Evolutionary conservation across 805 yeast genomes (phyloP).

Genomic region (Teunomyces cretensis): DNA sequence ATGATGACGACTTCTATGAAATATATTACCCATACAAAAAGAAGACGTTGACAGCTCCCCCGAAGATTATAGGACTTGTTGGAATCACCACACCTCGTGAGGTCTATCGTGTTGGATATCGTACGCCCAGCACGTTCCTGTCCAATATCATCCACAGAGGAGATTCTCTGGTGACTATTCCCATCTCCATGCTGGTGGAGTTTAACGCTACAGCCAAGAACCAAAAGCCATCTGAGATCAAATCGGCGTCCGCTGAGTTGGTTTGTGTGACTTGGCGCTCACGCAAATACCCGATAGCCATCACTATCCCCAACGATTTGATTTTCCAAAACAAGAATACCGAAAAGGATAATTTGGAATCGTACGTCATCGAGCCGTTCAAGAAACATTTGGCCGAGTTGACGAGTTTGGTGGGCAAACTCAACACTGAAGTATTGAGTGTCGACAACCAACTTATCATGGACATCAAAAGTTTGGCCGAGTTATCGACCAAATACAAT

Average conservation of each 20-base stretch:
- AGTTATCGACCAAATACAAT: conserved; percentile 21
- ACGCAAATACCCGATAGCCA: conserved; percentile 35
- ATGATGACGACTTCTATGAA: conserved; percentile 11
- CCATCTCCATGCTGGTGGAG: conserved; percentile 8
- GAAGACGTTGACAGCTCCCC: conserved; percentile 19
- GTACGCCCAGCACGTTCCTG: not conserved
- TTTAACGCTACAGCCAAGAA: conserved; percentile 9
- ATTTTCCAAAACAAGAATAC: conserved; percentile 22
- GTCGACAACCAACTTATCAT: conserved; percentile 19
- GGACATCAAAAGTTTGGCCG: conserved; percentile 27
- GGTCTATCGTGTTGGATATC: conserved; percentile 8
- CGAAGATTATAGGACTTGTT: conserved; percentile 22
- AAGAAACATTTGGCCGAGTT: conserved; percentile 17
- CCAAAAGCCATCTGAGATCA: conserved; percentile 23
- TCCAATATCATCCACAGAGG: not conserved
- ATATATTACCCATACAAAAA: conserved; percentile 19
- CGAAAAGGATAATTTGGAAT: conserved; percentile 20
- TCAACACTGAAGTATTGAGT: conserved; percentile 18
- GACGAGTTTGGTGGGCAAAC: conserved; percentile 12
- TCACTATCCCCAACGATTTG: conserved; percentile 35
- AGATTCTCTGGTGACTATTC: not conserved
- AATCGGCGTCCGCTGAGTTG: conserved; percentile 24
- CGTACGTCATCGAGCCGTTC: conserved; percentile 21
- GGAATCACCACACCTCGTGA: conserved; percentile 16
- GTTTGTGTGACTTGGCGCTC: conserved; percentile 33